Evolutionary conservation across 768 basidiomycete species (phyloP).

Genomic region (Kwoniella pini): DNA sequence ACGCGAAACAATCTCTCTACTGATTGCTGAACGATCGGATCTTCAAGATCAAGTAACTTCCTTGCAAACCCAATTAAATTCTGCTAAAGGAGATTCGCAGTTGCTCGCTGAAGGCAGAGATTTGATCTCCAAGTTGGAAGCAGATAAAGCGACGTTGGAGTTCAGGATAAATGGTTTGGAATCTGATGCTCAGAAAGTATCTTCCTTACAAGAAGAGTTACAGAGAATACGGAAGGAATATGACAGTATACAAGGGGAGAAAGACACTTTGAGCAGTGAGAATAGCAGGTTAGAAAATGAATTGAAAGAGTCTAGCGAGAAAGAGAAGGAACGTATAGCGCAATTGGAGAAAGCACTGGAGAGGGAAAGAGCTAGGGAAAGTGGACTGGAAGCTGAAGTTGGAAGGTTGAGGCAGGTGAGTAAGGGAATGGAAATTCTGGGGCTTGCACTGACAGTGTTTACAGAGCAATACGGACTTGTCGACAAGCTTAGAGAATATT

Average conservation of each 20-base stretch:
- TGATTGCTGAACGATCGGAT: conserved; percentile 40
- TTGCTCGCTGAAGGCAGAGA: conserved; percentile 36
- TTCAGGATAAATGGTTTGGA: conserved; percentile 10
- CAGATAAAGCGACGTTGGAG: conserved; percentile 31
- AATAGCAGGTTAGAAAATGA: conserved; percentile 16
- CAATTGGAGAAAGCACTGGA: conserved; percentile 28
- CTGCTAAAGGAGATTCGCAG: conserved; percentile 32
- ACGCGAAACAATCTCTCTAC: conserved; percentile 40
- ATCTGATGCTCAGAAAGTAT: conserved; percentile 2
- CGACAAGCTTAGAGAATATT: conserved; percentile 11
- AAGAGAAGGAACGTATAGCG: conserved; percentile 18
- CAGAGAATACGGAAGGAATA: conserved; percentile 10
- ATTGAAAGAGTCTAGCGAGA: conserved; percentile 15
- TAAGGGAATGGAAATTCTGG: background rate
- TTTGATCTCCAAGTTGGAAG: conserved; percentile 38
- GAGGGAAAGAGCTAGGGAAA: conserved; percentile 27
- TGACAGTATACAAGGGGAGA: conserved; percentile 12
- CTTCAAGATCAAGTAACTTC: conserved; percentile 36
- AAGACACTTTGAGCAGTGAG: conserved; percentile 15
- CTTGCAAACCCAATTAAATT: conserved; percentile 20
- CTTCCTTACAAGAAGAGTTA: conserved; percentile 10
- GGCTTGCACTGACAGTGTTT: background rate
- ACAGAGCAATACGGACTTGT: conserved; percentile 29
- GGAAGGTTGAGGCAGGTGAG: conserved; percentile 46
- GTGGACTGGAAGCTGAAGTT: conserved; percentile 46